Evolutionary conservation across 192 early-diverging fungal species (phyloP), one percentile per base, ranked within the genome.

Genomic region (Entophlyctis luteolus): DNA sequence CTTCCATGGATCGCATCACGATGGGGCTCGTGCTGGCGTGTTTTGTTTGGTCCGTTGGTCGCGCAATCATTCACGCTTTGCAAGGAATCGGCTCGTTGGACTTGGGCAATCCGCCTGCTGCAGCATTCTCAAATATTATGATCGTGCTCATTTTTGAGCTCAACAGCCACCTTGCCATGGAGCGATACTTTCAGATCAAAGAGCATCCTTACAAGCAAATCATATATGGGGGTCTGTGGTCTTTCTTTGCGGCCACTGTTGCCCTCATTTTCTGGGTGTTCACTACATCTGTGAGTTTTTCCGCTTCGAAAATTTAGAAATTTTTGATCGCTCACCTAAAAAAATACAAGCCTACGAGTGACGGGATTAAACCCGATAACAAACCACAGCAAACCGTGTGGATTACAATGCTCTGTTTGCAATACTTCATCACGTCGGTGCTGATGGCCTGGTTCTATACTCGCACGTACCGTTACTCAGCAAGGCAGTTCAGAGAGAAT

Each of bases 1-100:
- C 35, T 12, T 32, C 14, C 6, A n/a, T 60, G 35, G 62, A 65
- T 33, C 62, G 33, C 8, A 65, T 65, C 62, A 65, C 62, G 14
- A 14, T n/a, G 20, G 47, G 28, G 2, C 62, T 65, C 23, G n/a
- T 65, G 16, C 5, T 23, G 6, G 31, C 29, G 16, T 48, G 18
- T 4, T 65, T 65, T 33, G 14, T 65, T 2, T 65, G 62, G 62
- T 49, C 47, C 31, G 25, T 50, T 1, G 62, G 62, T 20, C 45
- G 62, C 12, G 20, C 32, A 10, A 8, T 33, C 6, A 65, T 65
- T 20, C 22, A 65, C 48, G 29, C 50, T 22, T n/a, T 53, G 25
- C 50, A n/a, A n/a, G 23, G 0, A 20, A 14, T 53, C 25, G 50
- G 50, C 10, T 22, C 50, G 25, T 20, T 53, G 14, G n/a, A n/a